Conservation (phyloP, 495 filamentous ascomycete genomes). For the Penicillium silybi region DNA sequence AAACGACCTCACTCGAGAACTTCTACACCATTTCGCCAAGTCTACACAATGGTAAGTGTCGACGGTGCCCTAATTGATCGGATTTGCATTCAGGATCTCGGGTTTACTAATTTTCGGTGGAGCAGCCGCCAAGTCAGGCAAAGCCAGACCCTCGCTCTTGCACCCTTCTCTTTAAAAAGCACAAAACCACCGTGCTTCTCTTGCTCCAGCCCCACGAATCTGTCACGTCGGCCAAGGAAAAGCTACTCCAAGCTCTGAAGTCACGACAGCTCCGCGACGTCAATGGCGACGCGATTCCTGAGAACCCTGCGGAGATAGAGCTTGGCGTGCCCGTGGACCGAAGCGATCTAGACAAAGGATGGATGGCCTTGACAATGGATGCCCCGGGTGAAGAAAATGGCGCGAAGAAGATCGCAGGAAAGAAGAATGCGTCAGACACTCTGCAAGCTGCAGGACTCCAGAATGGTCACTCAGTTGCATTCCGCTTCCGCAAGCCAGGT, state of each 20-base stretch:
- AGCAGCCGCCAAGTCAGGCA: conserved; percentile 23
- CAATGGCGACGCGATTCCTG: conserved; percentile 46
- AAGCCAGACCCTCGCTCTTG: conserved; percentile 40
- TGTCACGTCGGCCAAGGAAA: conserved; percentile 57
- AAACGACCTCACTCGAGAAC: neutral
- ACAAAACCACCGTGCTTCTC: conserved; percentile 73
- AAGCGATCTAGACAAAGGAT: conserved; percentile 55
- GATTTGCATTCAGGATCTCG: no score
- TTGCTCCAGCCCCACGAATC: conserved; percentile 58
- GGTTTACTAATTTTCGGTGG: neutral
- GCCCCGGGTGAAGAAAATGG: conserved; percentile 23
- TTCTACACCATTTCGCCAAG: neutral
- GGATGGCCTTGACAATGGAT: conserved; percentile 37
- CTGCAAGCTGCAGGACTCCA: conserved; percentile 47
- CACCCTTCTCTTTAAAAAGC: conserved; percentile 75
- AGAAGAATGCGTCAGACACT: conserved; percentile 34
- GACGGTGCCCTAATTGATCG: neutral
- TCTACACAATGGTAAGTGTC: conserved; percentile 16
- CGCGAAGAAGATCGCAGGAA: conserved; percentile 26
- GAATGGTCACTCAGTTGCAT: conserved; percentile 65
- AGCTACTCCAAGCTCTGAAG: conserved; percentile 56
- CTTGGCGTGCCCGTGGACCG: conserved; percentile 52
- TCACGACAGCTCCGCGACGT: conserved; percentile 40
- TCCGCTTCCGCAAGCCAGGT: conserved; percentile 51
- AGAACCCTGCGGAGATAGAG: conserved; percentile 45